Percentiles rank a stretch among this genome's conserved stretches.
Conservation (phyloP, 1,284 basidiomycete species). For the Sutorius eximius region DNA sequence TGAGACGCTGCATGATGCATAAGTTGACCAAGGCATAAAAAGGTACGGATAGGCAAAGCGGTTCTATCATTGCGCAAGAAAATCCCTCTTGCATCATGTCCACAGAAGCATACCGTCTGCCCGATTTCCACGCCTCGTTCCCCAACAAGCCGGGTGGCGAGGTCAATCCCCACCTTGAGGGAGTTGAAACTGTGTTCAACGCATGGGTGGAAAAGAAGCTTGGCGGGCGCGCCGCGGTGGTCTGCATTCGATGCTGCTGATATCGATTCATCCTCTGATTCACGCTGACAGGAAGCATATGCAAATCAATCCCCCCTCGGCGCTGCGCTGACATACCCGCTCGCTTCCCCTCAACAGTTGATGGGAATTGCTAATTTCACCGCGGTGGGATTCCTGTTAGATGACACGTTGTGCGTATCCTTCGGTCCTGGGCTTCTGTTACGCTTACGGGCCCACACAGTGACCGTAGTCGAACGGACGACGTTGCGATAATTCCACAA, state of each 20-base stretch:
- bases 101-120: conserved; percentile 14
- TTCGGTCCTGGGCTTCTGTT: conserved; percentile 15
- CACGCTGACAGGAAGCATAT: background rate
- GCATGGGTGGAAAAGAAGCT: conserved; percentile 20
- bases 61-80: background rate
- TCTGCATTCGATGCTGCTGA: background rate
- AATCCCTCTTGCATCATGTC: background rate
- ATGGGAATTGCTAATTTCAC: conserved; percentile 20
- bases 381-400: background rate
- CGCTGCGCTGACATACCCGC: conserved; percentile 11
- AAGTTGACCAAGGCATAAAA: background rate
- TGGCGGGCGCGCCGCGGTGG: conserved; percentile 11
- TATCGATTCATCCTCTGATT: background rate
- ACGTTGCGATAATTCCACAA: background rate
- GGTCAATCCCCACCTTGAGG: conserved; percentile 20
- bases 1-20: background rate
- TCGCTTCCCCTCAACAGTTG: conserved; percentile 17
- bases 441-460: background rate
- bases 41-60: background rate
- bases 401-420: background rate
- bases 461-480: background rate
- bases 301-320: conserved; percentile 5
- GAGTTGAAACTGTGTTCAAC: conserved; percentile 14
- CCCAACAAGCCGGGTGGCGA: conserved; percentile 19
- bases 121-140: conserved; percentile 16